These are phyloP conservation scores for Vitis hybrid DNA, from an alignment of 177 flowering plant species.

Conservation along the genomic window DNA sequence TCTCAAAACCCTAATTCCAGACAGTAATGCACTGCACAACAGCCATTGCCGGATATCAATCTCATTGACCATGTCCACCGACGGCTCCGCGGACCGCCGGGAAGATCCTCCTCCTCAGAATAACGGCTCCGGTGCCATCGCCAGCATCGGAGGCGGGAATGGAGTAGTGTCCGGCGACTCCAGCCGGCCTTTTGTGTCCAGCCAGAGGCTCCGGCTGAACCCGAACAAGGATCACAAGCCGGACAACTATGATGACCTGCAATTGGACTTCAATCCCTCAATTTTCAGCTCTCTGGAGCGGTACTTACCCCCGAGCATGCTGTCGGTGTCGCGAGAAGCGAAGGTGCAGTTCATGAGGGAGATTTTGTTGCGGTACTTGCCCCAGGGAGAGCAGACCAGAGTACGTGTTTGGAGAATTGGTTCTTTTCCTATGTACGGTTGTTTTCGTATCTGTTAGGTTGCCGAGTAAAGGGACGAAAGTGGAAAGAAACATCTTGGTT, in stretches of 20 bases:
- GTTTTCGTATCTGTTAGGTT: not conserved
- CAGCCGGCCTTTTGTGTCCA: too few relatives aligned
- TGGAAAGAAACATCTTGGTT: too few relatives aligned
- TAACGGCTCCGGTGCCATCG: too few relatives aligned
- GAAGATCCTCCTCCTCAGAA: too few relatives aligned
- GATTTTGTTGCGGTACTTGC: constrained; percentile 19
- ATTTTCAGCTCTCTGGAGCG: constrained; percentile 20
- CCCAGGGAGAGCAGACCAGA: constrained; percentile 20
- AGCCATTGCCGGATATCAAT: too few relatives aligned
- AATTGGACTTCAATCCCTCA: constrained; percentile 16
- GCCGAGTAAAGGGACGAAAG: too few relatives aligned
- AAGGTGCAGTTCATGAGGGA: constrained; percentile 26
- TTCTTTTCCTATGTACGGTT: not conserved
- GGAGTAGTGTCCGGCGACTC: too few relatives aligned
- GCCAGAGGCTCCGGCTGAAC: constrained; percentile 3
- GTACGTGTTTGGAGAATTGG: constrained; percentile 3
- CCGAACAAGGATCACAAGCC: constrained; percentile 25
- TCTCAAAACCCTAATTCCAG: too few relatives aligned
- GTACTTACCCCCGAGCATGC: constrained; percentile 24
- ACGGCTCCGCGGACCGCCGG: too few relatives aligned
- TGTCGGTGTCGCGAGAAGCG: constrained; percentile 8
- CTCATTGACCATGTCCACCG: too few relatives aligned
- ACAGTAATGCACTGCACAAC: too few relatives aligned
- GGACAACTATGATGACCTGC: constrained; percentile 23
- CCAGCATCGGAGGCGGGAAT: too few relatives aligned